Percentiles rank a stretch among this genome's conserved stretches.
Evolutionary conservation across 2,329 filamentous ascomycete genomes (phyloP).

Genomic region (Thelonectria discophora): DNA sequence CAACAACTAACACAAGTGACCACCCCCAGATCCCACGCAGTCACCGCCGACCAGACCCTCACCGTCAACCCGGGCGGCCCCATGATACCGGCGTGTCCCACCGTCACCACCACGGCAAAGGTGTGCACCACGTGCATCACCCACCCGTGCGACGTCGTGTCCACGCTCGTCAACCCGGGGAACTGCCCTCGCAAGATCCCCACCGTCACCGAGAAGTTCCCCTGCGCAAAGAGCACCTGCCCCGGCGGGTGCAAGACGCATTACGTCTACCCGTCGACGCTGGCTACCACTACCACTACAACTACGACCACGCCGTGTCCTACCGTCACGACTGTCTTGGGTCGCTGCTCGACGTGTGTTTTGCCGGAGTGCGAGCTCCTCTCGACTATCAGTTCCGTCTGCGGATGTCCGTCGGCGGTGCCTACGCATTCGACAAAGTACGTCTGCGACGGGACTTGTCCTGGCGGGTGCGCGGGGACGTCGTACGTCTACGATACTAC

Average conservation of each 20-base stretch:
- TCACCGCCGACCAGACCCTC: constrained; percentile 6
- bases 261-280: constrained; percentile 36
- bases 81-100: constrained; percentile 42
- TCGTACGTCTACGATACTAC: constrained; percentile 40
- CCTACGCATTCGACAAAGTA: constrained; percentile 43
- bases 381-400: constrained; percentile 44
- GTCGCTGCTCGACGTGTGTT: constrained; percentile 48
- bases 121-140: constrained; percentile 47
- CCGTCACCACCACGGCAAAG: constrained; percentile 44
- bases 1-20: neutral
- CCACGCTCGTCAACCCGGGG: constrained; percentile 45
- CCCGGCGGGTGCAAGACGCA: constrained; percentile 38
- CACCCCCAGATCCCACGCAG: neutral
- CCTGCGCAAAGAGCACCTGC: constrained; percentile 35
- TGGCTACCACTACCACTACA: constrained; percentile 17
- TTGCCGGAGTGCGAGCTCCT: constrained; percentile 43
- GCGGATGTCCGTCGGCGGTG: constrained; percentile 45
- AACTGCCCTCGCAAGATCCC: constrained; percentile 42
- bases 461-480: constrained; percentile 42
- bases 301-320: constrained; percentile 39
- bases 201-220: constrained; percentile 40
- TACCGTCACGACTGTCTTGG: constrained; percentile 45
- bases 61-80: constrained; percentile 9
- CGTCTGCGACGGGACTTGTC: constrained; percentile 39
- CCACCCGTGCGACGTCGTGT: constrained; percentile 43